Evolutionary conservation across 495 filamentous ascomycete species (phyloP), one percentile per base, ranked within the genome.

Genomic region (Durotheca rogersii): DNA sequence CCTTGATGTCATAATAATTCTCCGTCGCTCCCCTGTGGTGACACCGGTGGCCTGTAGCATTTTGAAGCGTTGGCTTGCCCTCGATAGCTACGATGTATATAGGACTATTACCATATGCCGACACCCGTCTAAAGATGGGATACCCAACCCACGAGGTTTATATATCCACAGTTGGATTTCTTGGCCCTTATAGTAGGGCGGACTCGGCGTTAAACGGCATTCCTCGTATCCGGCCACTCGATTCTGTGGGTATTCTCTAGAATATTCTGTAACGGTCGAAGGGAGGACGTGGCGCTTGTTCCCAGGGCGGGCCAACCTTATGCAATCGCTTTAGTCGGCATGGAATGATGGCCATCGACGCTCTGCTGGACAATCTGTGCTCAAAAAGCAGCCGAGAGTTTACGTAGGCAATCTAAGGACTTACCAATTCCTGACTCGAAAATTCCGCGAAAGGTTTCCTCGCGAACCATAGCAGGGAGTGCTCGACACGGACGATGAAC

Each of bases 231-330:
- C 6, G 7, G 12, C 39, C 33, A 44, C 6, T 51, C 33, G 17
- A 44, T 37, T n/a, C n/a, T n/a, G n/a, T n/a, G n/a, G n/a, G n/a
- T n/a, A n/a, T n/a, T n/a, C n/a, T n/a, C n/a, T n/a, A n/a, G n/a
- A n/a, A n/a, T n/a, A n/a, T n/a, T n/a, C n/a, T n/a, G n/a, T 47
- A 53, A 7, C 42, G 42, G 12, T 47, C 46, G 17, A 53, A 33
- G 7, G 27, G 7, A 23, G 14, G n/a, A n/a, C n/a, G n/a, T n/a
- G n/a, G n/a, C n/a, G n/a, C n/a, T n/a, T n/a, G 46, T 53, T 5
- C 20, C 16, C 7, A 41, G 14, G 16, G 29, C 41, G 3, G 41
- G 29, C 11, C 12, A 17, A 29, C 29, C 35, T 9, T n/a, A n/a
- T n/a, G n/a, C n/a, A n/a, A n/a, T n/a, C n/a, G n/a, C n/a, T n/a